Conservation (phyloP, 352 stramenopile species). For the Phytophthora sp. region DNA sequence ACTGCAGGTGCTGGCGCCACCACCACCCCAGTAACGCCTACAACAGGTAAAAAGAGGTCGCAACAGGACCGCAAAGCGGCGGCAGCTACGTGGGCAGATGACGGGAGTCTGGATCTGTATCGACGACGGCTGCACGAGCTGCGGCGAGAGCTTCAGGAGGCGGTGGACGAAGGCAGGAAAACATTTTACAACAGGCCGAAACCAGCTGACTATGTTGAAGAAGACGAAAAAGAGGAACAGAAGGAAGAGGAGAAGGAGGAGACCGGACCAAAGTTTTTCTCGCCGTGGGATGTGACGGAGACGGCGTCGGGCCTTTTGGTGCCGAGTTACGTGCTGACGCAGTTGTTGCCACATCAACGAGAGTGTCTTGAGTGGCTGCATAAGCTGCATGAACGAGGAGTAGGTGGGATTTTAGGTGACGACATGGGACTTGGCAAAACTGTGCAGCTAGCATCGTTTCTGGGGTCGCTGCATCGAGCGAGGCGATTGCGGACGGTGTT, state of each 20-base stretch:
- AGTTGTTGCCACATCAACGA: constrained; percentile 94
- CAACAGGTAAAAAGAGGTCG: not conserved
- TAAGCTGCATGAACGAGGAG: constrained; percentile 94
- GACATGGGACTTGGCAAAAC: constrained; percentile 99
- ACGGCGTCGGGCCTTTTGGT: constrained; percentile 76
- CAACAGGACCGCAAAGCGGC: constrained; percentile 28
- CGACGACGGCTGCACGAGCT: constrained; percentile 44
- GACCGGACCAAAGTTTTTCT: constrained; percentile 40
- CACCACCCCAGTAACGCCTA: not conserved
- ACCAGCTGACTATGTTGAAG: constrained; percentile 5
- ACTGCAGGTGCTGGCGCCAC: not conserved
- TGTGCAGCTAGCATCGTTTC: constrained; percentile 90
- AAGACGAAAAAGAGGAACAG: constrained; percentile 3
- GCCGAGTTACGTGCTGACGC: constrained; percentile 69
- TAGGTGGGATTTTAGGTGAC: constrained; percentile 96
- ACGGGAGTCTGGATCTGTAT: constrained; percentile 43
- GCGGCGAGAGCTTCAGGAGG: constrained; percentile 28
- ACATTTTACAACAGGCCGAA: constrained; percentile 58
- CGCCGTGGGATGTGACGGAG: constrained; percentile 54
- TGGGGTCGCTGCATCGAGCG: constrained; percentile 72
- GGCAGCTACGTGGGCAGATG: constrained; percentile 48
- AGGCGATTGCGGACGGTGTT: constrained; percentile 77
- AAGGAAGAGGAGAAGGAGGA: constrained; percentile 7
- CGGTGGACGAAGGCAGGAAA: constrained; percentile 24
- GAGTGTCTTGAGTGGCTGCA: constrained; percentile 97